Base-by-base conservation (phyloP, 2,329 filamentous ascomycete species). In the Trichoderma sp. region DNA sequence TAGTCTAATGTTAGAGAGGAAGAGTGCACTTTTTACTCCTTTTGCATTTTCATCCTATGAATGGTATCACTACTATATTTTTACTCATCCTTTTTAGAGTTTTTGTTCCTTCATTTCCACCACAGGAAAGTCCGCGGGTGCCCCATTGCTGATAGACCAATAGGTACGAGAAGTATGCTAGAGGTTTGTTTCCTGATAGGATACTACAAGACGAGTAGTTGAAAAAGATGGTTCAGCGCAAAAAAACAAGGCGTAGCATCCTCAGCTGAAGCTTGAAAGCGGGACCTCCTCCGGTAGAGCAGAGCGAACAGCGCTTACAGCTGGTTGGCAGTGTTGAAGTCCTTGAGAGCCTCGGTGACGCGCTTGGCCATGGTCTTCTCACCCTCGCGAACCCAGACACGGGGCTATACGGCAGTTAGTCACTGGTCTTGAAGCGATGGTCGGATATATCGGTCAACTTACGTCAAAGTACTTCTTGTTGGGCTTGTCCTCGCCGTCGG, bases 341-440 rank as follows among this genome's bases (percentile, higher is more conserved):
- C 94, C 74, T 89, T 83, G 69, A 99, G 88, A 67, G 91, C 94
- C 78, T 89, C 87, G 72, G 86, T 77, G 70, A 97, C 87, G 80
- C 95, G 91, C 74, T 83, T 81, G 76, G 84, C 86, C 95, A 98
- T 99, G 76, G 90, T 93, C 89, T 97, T 96, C 88, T 99, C 95
- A 75, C 94, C 95, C 84, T 93, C 91, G 67, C 93, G 90, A 68
- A 97, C 92, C 94, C 93, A 97, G 77, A 97, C 92, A 81, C 93
- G 89, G 73, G 93, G 92, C 82, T 91, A 78, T 4, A 19, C 9
- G 21, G 41, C 51, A 39, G 61, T 54, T 47, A 54, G 52, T 52
- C 15, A 61, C 30, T 54, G 3, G 51, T 9, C 34, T 39, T 7
- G 48, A 51, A 54, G 7, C 21, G 52, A 63, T 24, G 5, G 4